Percentiles rank a stretch among this genome's conserved stretches.
Conservation (phyloP, 441 rosid genomes). For the Erodium trifolium region DNA sequence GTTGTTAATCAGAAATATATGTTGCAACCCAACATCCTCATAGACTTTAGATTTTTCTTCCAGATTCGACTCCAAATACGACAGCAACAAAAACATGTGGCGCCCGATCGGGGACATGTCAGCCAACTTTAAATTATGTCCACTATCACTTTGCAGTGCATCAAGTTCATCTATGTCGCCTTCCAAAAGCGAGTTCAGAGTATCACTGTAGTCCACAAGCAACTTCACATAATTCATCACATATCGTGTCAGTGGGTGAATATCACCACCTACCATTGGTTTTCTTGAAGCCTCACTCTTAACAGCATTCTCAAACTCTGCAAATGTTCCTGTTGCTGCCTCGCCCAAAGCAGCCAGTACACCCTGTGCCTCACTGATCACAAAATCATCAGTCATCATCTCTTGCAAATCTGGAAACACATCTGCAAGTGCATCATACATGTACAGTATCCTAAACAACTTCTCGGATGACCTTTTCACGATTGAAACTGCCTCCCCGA, state of each 20-base stretch:
- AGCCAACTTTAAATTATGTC: slow-evolving; percentile 24
- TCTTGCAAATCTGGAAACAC: slow-evolving; percentile 43
- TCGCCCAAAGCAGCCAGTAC: slow-evolving; percentile 58
- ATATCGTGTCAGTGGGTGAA: slow-evolving; percentile 89
- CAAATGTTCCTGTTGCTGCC: slow-evolving; percentile 82
- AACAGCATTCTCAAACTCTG: slow-evolving; percentile 85
- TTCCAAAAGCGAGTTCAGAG: slow-evolving; percentile 30
- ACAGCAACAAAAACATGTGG: slow-evolving; percentile 51
- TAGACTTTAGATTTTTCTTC: slow-evolving; percentile 80
- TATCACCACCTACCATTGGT: slow-evolving; percentile 78
- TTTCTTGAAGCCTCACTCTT: slow-evolving; percentile 65
- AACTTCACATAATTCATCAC: slow-evolving; percentile 88
- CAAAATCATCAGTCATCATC: slow-evolving; percentile 52
- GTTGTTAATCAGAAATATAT: slow-evolving; percentile 24
- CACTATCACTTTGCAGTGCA: slow-evolving; percentile 26
- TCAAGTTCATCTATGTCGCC: slow-evolving; percentile 35
- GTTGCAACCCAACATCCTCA: slow-evolving; percentile 64
- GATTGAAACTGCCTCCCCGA: slow-evolving; percentile 81
- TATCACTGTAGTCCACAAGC: slow-evolving; percentile 68
- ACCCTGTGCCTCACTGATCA: slow-evolving; percentile 50
- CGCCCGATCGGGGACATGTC: slow-evolving; percentile 44
- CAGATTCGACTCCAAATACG: slow-evolving; percentile 60
- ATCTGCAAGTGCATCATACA: slow-evolving; percentile 71
- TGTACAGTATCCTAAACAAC: slow-evolving; percentile 81
- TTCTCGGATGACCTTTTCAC: slow-evolving; percentile 80